phyloP scores from a whole-genome alignment of 2,329 filamentous ascomycete genomes.

The Xenosphaeropsis pyriputrescens region DNA sequence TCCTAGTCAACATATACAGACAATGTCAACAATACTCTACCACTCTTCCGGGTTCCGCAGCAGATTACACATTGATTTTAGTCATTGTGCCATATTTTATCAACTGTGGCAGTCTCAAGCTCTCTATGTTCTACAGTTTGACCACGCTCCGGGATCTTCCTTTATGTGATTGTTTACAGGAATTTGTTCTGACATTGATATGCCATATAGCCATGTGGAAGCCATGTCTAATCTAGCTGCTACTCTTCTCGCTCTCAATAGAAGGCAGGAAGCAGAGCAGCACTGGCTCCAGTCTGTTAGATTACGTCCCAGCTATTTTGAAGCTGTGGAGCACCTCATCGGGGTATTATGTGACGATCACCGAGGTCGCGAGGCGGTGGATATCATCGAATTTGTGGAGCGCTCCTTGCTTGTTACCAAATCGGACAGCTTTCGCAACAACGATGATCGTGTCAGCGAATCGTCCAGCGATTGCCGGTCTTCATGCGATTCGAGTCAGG shows the following conservation, averaged over 20 bases:
- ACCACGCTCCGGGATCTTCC: no score
- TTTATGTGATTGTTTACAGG: no score
- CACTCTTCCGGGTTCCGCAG: no score
- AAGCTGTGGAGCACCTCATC: slow-evolving; percentile 89
- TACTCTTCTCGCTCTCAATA: slow-evolving; percentile 70
- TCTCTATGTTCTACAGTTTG: no score
- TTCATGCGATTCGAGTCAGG: slow-evolving; percentile 9
- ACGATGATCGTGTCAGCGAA: slow-evolving; percentile 40
- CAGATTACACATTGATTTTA: no score
- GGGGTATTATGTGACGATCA: slow-evolving; percentile 73
- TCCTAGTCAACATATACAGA: no score
- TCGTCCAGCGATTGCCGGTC: slow-evolving; percentile 33
- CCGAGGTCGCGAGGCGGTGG: slow-evolving; percentile 69
- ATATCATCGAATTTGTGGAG: slow-evolving; percentile 78
- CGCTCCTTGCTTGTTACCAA: slow-evolving; percentile 42
- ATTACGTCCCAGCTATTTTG: slow-evolving; percentile 74
- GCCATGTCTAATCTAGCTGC: slow-evolving; percentile 88
- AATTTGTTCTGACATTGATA: no score
- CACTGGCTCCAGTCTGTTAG: slow-evolving; percentile 79
- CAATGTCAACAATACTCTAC: no score
- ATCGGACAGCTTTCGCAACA: slow-evolving; percentile 24
- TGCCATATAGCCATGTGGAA: slow-evolving; percentile 51
- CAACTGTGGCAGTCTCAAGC: no score
- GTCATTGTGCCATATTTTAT: no score
- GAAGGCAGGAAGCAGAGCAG: slow-evolving; percentile 69